phyloP scores from a whole-genome alignment of 257 asterid genomes.

The Fraxinus quadrangulata region DNA sequence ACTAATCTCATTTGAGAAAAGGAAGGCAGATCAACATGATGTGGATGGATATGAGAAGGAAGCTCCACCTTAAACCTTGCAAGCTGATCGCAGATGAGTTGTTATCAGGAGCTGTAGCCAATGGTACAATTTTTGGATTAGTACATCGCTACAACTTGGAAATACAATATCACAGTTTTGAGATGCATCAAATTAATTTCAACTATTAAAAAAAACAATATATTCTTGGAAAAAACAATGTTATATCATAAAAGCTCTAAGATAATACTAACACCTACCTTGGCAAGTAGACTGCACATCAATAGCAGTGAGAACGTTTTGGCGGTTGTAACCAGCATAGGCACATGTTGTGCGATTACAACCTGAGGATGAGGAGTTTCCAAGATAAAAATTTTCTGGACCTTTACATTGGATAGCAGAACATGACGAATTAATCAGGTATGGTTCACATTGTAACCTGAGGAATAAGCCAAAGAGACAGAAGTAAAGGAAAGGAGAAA shows the following conservation, averaged over 20 bases:
- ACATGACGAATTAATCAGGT: conserved; percentile 57
- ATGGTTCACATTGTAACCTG: conserved; percentile 73
- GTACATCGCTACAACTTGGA: neutral
- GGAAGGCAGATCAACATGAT: conserved; percentile 33
- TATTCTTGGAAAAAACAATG: neutral
- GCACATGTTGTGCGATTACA: conserved; percentile 61
- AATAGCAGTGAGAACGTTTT: conserved; percentile 40
- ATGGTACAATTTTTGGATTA: conserved; percentile 5
- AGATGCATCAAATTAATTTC: neutral
- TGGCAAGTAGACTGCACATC: conserved; percentile 57
- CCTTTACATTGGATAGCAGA: conserved; percentile 54
- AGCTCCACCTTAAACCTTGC: conserved; percentile 40
- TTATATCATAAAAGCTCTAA: neutral
- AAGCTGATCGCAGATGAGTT: conserved; percentile 34
- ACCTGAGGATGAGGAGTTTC: conserved; percentile 47
- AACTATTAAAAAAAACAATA: neutral
- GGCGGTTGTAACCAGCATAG: conserved; percentile 64
- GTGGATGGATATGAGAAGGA: conserved; percentile 31
- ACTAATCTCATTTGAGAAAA: conserved; percentile 30
- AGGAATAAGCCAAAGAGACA: neutral
- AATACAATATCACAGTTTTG: neutral
- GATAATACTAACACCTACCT: conserved; percentile 39
- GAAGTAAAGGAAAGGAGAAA: neutral
- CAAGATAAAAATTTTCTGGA: conserved; percentile 40
- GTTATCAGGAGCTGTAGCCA: conserved; percentile 38